A percentile compares a stretch with the other conserved stretches of the same genome.
Conservation (phyloP, 2,329 filamentous ascomycete genomes). For the Arthrobotrys sphaeroides region DNA sequence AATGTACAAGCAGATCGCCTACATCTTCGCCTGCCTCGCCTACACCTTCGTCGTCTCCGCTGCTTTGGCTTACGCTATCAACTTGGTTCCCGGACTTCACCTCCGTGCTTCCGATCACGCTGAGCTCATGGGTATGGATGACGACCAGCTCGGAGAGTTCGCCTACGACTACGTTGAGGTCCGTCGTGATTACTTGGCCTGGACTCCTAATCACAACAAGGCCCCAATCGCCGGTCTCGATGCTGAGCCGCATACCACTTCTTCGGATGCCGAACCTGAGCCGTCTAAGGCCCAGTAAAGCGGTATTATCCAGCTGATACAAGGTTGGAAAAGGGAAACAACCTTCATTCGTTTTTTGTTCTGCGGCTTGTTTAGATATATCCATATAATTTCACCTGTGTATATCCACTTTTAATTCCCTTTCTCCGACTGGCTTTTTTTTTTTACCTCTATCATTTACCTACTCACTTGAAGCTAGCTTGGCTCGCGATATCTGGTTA, state of each 20-base stretch:
- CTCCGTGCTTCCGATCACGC: conserved; percentile 83
- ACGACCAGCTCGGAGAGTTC: conserved; percentile 89
- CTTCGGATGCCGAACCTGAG: conserved; percentile 42
- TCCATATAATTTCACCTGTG: conserved; percentile 7
- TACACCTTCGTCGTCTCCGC: conserved; percentile 80
- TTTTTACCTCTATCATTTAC: background rate
- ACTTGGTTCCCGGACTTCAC: conserved; percentile 78
- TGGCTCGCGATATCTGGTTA: no score
- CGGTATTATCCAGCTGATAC: background rate
- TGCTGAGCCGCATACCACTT: conserved; percentile 21
- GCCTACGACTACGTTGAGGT: conserved; percentile 92
- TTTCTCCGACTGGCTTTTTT: background rate
- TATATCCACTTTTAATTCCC: conserved; percentile 20
- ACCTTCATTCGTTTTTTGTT: no score
- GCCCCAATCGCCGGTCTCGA: conserved; percentile 50
- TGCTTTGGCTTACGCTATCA: conserved; percentile 76
- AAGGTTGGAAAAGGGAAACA: background rate
- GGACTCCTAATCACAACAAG: conserved; percentile 69
- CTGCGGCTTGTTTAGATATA: background rate
- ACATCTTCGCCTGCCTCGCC: conserved; percentile 72
- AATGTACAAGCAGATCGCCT: conserved; percentile 82
- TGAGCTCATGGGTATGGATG: conserved; percentile 86
- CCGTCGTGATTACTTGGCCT: conserved; percentile 85
- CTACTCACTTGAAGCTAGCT: no score
- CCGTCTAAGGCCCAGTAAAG: conserved; percentile 23